Evolutionary conservation across 2,329 filamentous ascomycete genomes (phyloP).

Genomic region (Aspergillus sojae): DNA sequence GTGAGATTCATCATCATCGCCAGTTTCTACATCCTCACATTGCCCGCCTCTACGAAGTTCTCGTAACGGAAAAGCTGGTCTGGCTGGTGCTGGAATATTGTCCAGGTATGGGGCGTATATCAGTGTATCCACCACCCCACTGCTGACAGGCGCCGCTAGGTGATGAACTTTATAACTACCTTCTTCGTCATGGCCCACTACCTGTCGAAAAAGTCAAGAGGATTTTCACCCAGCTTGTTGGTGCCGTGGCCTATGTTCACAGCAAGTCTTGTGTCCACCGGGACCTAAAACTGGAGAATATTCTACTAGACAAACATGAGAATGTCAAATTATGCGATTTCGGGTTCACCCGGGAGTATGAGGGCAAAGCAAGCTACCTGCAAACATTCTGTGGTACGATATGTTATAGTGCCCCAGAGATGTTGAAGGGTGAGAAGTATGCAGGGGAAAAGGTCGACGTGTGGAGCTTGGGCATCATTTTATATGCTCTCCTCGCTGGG

Average conservation of each 20-base stretch:
- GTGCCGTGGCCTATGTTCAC: conserved; percentile 93
- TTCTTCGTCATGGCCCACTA: conserved; percentile 82
- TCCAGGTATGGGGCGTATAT: conserved; percentile 62
- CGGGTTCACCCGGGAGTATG: conserved; percentile 96
- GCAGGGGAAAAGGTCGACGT: conserved; percentile 97
- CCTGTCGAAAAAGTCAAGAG: conserved; percentile 86
- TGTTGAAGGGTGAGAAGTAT: conserved; percentile 98
- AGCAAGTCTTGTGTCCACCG: conserved; percentile 94
- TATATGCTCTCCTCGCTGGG: conserved; percentile 79
- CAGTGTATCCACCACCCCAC: conserved; percentile 5
- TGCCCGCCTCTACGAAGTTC: conserved; percentile 93
- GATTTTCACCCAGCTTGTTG: conserved; percentile 93
- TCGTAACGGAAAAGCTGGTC: conserved; percentile 91
- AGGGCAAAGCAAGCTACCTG: conserved; percentile 89
- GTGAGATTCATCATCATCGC: conserved; percentile 97
- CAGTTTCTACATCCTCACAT: conserved; percentile 98
- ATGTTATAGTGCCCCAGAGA: conserved; percentile 96
- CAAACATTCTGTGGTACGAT: conserved; percentile 98
- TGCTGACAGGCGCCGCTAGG: conserved; percentile 54
- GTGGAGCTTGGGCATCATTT: conserved; percentile 93
- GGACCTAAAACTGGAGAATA: conserved; percentile 95
- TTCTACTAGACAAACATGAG: conserved; percentile 91
- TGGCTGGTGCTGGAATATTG: conserved; percentile 98
- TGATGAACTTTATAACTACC: conserved; percentile 95
- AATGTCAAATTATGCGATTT: conserved; percentile 98